These are phyloP conservation scores for Lathyrus sativus DNA, from an alignment of 306 rosid genomes.

Conservation along the genomic window DNA sequence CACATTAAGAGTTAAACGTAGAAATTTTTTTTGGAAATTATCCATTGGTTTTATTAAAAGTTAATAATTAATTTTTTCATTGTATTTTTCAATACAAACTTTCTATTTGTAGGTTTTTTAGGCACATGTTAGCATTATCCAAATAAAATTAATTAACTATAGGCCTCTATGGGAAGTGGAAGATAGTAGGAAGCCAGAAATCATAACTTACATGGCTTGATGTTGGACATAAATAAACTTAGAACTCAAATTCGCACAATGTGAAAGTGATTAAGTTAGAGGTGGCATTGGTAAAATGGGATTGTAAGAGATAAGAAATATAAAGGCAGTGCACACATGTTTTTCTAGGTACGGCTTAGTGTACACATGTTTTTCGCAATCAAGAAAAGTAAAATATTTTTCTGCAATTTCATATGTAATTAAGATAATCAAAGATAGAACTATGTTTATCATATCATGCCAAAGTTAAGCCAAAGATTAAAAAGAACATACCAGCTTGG, in stretches of 20 bases:
- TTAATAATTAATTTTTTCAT: no score
- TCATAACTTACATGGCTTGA: neutral
- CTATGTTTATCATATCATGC: conserved; percentile 24
- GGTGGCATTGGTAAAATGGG: neutral
- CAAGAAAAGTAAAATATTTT: neutral
- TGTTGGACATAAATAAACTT: neutral
- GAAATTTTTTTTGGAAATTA: no score
- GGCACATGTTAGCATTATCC: no score
- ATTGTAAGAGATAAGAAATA: neutral
- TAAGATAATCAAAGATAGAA: conserved; percentile 30
- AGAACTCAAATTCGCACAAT: neutral
- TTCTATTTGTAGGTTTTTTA: no score
- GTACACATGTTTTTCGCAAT: neutral
- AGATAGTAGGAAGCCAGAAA: neutral
- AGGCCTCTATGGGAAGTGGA: neutral
- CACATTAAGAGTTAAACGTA: no score
- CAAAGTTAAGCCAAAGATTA: conserved; percentile 27
- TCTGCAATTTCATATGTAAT: conserved; percentile 11
- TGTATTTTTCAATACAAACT: no score
- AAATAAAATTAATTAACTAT: conserved; percentile 5
- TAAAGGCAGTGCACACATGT: neutral
- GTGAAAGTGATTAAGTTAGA: neutral
- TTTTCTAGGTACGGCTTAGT: neutral
- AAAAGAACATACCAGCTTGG: conserved; percentile 62
- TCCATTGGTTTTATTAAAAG: no score